Evolutionary conservation across 495 filamentous ascomycete genomes (phyloP), one percentile per base, ranked within the genome.

Genomic region (Letharia lupina): DNA sequence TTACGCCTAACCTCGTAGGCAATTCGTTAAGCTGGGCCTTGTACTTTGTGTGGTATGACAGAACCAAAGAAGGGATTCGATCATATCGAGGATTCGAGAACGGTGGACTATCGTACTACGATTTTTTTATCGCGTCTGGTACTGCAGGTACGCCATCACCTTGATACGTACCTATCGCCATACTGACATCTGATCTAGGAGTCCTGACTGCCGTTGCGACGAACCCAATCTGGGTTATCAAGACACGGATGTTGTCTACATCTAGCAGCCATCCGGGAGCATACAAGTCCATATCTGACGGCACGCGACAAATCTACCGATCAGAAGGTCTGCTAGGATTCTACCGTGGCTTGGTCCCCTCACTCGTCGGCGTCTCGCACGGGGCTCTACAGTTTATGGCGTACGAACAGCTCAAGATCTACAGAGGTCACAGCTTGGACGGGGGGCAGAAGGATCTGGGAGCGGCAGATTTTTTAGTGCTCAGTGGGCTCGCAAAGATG

Each of bases 161-260:
- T 41, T 33, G 35, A 41, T n/a, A 52, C 11, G 35, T 39, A 20
- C 44, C 37, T 40, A 39, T 3, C 28, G 15, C 5, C 18, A 61
- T 33, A 23, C 33, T 66, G 40, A 61, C 23, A 3, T 12, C 12
- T 44, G 8, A 18, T 12, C 35, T 60, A 84, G 86, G 86, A n/a
- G 73, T 81, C 41, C 70, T 89, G 28, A 93, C 91, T 8, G 88
- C 91, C 45, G 73, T 92, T 37, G 78, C 89, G 67, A 98, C 95
- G 60, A 99, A 99, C 73, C 94, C 94, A 7, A 89, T 99, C 72
- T 99, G 94, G 94, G 94, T 99, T 9, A 84, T 99, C 73, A 98
- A 98, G 75, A 99, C 94, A 4, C 90, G 94, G 61, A 98, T 99
- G 93, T 80, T 99, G 16, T 89, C 91, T 41, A 91, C 87, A 4